A percentile compares a stretch with the other conserved stretches of the same genome.
Evolutionary conservation across 352 stramenopile genomes (phyloP).

Genomic region (Peronospora destructor): DNA sequence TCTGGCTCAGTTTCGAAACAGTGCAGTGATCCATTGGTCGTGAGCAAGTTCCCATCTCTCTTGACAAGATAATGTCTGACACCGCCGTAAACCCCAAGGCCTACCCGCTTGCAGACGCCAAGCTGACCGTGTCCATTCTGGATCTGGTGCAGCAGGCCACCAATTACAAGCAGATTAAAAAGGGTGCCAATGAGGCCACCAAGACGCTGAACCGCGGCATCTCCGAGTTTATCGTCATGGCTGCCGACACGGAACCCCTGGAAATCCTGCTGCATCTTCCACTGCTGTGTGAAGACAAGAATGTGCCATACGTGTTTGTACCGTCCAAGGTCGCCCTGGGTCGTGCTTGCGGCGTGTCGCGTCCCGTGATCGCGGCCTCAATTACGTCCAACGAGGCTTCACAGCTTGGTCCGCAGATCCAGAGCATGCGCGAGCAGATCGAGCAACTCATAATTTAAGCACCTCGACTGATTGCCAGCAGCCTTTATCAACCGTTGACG

Average conservation of each 20-base stretch:
- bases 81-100: conserved; percentile 91
- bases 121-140: conserved; percentile 98
- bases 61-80: conserved; percentile 48
- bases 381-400: conserved; percentile 99
- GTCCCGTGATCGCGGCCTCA: conserved; percentile 96
- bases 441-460: conserved; percentile 99
- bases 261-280: conserved; percentile 99
- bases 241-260: conserved; percentile 98
- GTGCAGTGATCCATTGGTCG: conserved; percentile 86
- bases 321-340: conserved; percentile 98
- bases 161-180: conserved; percentile 99
- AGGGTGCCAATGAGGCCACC: conserved; percentile 99
- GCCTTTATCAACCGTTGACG: not conserved
- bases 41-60: conserved; percentile 53
- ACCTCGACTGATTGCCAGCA: conserved; percentile 23
- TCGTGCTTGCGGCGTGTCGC: conserved; percentile 97
- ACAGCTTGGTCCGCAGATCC: conserved; percentile 98
- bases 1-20: conserved; percentile 26
- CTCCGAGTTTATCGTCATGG: conserved; percentile 99
- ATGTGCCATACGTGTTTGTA: conserved; percentile 89
- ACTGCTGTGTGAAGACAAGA: conserved; percentile 98
- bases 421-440: conserved; percentile 99
- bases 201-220: conserved; percentile 99
- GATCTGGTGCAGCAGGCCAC: conserved; percentile 98
- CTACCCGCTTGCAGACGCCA: conserved; percentile 96